phyloP scores from a whole-genome alignment of 495 filamentous ascomycete species.

The Penicillium silybi region DNA sequence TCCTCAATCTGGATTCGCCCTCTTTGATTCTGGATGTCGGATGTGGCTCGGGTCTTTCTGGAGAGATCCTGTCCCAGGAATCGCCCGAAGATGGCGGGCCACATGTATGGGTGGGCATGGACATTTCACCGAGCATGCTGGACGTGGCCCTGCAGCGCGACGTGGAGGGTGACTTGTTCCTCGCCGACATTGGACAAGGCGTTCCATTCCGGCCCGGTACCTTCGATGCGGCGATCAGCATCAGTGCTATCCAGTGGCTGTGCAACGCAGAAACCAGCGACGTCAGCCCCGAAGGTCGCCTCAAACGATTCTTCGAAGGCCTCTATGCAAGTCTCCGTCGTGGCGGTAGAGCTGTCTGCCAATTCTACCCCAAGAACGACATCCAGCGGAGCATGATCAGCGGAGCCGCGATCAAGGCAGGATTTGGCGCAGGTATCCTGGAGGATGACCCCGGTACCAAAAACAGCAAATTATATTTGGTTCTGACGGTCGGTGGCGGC shows the following conservation, averaged over 20 bases:
- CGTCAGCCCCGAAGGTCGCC: conserved; percentile 67
- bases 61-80: conserved; percentile 78
- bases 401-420: conserved; percentile 80
- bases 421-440: conserved; percentile 90
- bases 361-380: conserved; percentile 97
- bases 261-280: conserved; percentile 91
- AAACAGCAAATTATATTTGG: conserved; percentile 89
- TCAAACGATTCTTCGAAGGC: conserved; percentile 87
- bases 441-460: conserved; percentile 97
- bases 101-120: conserved; percentile 93
- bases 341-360: conserved; percentile 88
- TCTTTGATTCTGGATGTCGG: conserved; percentile 91
- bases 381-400: conserved; percentile 88
- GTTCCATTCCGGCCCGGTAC: conserved; percentile 88
- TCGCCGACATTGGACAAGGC: conserved; percentile 93
- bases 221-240: conserved; percentile 93
- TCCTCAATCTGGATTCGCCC: conserved; percentile 75
- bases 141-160: conserved; percentile 87
- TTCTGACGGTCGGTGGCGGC: conserved; percentile 82
- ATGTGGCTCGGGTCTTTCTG: conserved; percentile 91
- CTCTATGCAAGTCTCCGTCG: conserved; percentile 79
- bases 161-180: conserved; percentile 84
- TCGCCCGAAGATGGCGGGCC: conserved; percentile 68
- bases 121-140: conserved; percentile 90
- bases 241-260: conserved; percentile 94